Conservation (phyloP, 805 yeast species). For the Candida sonorensis region DNA sequence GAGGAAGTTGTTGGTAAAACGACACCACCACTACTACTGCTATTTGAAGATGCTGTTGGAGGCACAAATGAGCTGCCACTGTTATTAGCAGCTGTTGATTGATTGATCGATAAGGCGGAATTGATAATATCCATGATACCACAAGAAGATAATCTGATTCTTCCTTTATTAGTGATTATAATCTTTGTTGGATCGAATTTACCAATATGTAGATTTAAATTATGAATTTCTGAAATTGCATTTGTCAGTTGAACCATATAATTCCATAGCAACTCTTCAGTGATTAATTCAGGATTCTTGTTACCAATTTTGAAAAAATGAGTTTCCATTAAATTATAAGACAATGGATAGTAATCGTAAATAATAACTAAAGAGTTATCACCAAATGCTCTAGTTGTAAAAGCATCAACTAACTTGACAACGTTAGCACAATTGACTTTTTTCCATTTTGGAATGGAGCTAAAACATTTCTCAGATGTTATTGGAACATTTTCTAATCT, state of each 20-base stretch:
- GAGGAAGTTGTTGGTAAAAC: no score
- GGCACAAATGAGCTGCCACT: no score
- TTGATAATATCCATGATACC: constrained; percentile 66
- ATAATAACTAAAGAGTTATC: constrained; percentile 69
- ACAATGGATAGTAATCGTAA: constrained; percentile 79
- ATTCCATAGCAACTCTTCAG: constrained; percentile 66
- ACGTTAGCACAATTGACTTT: constrained; percentile 49
- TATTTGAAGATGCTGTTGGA: no score
- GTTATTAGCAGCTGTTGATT: no score
- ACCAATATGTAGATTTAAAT: constrained; percentile 55
- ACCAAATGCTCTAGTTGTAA: constrained; percentile 81
- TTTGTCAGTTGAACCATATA: constrained; percentile 68
- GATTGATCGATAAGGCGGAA: no score
- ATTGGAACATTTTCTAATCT: constrained; percentile 59
- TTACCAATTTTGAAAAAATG: constrained; percentile 44
- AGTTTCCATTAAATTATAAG: constrained; percentile 61
- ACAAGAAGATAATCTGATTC: constrained; percentile 64
- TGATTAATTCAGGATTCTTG: constrained; percentile 40
- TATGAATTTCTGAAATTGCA: constrained; percentile 65
- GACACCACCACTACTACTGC: no score
- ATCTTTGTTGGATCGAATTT: constrained; percentile 60
- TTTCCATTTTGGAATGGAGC: constrained; percentile 62
- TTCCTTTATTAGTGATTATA: constrained; percentile 61
- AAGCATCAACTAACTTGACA: constrained; percentile 69
- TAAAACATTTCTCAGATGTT: constrained; percentile 52